These are phyloP conservation scores for Physaria fendleri DNA, from an alignment of 345 rosid species.

Conservation along the genomic window DNA sequence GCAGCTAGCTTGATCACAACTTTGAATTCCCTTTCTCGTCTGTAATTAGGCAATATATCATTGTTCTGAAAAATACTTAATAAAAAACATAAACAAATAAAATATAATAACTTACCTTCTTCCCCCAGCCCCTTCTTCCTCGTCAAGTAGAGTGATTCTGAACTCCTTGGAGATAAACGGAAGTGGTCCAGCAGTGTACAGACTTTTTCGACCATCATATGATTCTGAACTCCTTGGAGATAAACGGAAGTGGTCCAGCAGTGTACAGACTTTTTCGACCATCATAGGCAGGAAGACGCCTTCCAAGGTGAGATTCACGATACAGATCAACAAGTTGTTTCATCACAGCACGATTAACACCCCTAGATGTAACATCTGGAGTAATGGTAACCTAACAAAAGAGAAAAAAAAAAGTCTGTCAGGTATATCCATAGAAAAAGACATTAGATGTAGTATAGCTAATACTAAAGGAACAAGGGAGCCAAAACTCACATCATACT, in stretches of 20 bases:
- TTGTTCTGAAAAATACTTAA: not conserved
- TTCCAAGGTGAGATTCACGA: conserved; percentile 74
- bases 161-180: conserved; percentile 78
- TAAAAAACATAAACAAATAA: not conserved
- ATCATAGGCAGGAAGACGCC: conserved; percentile 92
- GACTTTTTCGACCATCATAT: conserved; percentile 93
- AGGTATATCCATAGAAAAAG: not conserved
- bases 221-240: too few relatives aligned
- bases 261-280: conserved; percentile 89
- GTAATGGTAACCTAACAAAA: conserved; percentile 69
- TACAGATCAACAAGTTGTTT: conserved; percentile 52
- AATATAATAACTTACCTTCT: conserved; percentile 41
- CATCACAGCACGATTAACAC: conserved; percentile 86
- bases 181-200: conserved; percentile 88
- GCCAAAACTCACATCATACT: conserved; percentile 64
- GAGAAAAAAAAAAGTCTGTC: not conserved
- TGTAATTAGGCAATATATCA: conserved; percentile 21
- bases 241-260: conserved; percentile 85
- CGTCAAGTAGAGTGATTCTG: conserved; percentile 60
- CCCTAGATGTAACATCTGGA: conserved; percentile 74
- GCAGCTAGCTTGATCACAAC: conserved; percentile 79
- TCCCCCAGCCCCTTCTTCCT: conserved; percentile 75
- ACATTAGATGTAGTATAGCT: not conserved
- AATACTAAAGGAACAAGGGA: not conserved
- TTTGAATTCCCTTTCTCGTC: conserved; percentile 67